These are phyloP conservation scores for Aspergillus puulaauensis DNA, from an alignment of 2,329 filamentous ascomycete genomes.

Conservation along the genomic window DNA sequence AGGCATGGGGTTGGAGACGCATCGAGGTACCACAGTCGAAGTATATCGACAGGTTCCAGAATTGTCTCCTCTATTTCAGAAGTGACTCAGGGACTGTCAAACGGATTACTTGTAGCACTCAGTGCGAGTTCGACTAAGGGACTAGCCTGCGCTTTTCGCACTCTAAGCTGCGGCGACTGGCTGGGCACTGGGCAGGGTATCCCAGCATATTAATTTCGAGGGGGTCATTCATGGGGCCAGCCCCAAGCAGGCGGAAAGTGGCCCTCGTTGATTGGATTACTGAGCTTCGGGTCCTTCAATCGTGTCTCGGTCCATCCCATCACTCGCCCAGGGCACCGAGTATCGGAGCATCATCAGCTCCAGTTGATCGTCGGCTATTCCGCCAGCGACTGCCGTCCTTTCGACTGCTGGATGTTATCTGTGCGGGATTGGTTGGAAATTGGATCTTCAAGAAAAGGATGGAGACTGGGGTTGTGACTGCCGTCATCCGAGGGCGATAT, in stretches of 20 bases:
- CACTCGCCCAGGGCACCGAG: neutral
- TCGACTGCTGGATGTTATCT: neutral
- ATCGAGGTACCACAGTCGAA: neutral
- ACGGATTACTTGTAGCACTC: neutral
- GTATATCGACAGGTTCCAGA: neutral
- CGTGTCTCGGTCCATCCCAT: neutral
- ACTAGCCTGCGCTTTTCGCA: neutral
- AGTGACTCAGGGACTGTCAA: neutral
- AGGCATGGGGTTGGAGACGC: neutral
- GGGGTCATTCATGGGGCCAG: neutral
- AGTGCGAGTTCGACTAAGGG: neutral
- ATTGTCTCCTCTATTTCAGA: neutral
- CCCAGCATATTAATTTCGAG: neutral
- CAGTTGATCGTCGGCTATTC: neutral
- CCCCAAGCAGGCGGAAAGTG: slow-evolving; percentile 8
- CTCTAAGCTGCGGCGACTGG: neutral
- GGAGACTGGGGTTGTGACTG: neutral
- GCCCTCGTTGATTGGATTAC: slow-evolving; percentile 13
- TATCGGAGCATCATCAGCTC: neutral
- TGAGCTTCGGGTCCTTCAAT: neutral
- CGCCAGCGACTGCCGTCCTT: neutral
- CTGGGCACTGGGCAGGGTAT: neutral
- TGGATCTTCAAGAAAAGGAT: slow-evolving; percentile 15
- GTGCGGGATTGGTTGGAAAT: neutral
- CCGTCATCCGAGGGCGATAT: too few species aligned